Conservation (phyloP, 306 rosid species). For the Carpinus viminea region DNA sequence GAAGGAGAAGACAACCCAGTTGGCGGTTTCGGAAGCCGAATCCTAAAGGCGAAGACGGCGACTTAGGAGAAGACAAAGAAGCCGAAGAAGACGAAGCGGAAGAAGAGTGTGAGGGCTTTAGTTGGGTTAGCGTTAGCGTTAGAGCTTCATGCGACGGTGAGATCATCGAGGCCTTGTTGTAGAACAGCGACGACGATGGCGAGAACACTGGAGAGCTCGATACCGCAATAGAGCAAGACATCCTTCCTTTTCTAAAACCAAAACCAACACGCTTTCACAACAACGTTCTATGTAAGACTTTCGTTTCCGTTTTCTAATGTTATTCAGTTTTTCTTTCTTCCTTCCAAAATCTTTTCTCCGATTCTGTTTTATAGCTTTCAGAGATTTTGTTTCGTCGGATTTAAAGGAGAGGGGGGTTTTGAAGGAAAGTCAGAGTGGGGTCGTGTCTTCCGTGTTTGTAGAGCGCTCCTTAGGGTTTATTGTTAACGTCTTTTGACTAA, state of each 20-base stretch:
- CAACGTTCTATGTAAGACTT: not conserved
- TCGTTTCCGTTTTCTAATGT: not conserved
- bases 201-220: constrained; percentile 83
- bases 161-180: constrained; percentile 45
- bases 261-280: not conserved
- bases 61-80: constrained; percentile 51
- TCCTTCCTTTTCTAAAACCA: constrained; percentile 13
- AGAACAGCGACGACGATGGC: constrained; percentile 64
- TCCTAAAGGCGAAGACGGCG: constrained; percentile 80
- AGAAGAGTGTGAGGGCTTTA: constrained; percentile 35
- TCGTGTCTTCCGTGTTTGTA: constrained; percentile 27
- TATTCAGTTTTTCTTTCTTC: not conserved
- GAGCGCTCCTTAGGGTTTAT: not conserved
- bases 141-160: constrained; percentile 54
- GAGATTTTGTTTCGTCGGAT: not conserved
- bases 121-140: constrained; percentile 41
- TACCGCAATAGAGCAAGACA: constrained; percentile 82
- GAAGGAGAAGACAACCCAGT: constrained; percentile 37
- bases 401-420: not conserved
- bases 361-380: not conserved
- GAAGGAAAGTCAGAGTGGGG: constrained; percentile 3
- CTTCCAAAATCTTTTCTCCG: not conserved
- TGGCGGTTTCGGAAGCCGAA: constrained; percentile 55
- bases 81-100: constrained; percentile 36
- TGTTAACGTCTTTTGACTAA: constrained; percentile 9